Evolutionary conservation across 345 rosid species (phyloP), one percentile per base, ranked within the genome.

Genomic region (Citrus hindsii): DNA sequence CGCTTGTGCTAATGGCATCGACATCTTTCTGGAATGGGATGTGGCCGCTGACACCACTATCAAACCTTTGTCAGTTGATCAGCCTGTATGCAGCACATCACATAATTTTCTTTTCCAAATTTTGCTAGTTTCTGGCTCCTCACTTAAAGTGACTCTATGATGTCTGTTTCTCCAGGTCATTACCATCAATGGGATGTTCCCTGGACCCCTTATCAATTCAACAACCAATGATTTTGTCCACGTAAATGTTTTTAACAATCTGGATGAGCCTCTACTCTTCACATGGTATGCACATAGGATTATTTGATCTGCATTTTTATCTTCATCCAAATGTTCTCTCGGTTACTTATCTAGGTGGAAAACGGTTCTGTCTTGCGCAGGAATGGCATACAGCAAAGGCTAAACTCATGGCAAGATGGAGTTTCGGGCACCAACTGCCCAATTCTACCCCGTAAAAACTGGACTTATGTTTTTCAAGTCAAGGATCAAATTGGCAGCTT

Each of bases 371-470:
- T 21, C 9, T 42, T 77, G 30, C 75, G 80, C 78, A 86, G 90
- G 91, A 89, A 89, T 76, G 91, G 90, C 13, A 83, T 86, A 77
- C 89, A 89, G 62, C 91, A 85, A 68, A 85, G 94, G 83, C 86
- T 84, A 55, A 86, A 90, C 78, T 87, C 89, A 33, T 89, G 94
- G 94, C 91, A 87, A 40, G 92, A 89, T 69, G 91, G 91, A 61
- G 92, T 86, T 64, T 83, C 90, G 2, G 94, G 90, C 73, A 82
- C 94, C n/a, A 90, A 87, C 85, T 89, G 94, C 70, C 92, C 94
- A n/a, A 87, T 90, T 27, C 77, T 63, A 67, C 87, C 91, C 1
- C 76, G 83, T 48, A 78, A 81, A 27, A 90, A 87, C 83, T 87
- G 91, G 91, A 90, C 91, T 40, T 90, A 83, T 0, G 86, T 76